Evolutionary conservation across 2,329 filamentous ascomycete genomes (phyloP), one percentile per base, ranked within the genome.

Genomic region (Lasiodiplodia sp.): DNA sequence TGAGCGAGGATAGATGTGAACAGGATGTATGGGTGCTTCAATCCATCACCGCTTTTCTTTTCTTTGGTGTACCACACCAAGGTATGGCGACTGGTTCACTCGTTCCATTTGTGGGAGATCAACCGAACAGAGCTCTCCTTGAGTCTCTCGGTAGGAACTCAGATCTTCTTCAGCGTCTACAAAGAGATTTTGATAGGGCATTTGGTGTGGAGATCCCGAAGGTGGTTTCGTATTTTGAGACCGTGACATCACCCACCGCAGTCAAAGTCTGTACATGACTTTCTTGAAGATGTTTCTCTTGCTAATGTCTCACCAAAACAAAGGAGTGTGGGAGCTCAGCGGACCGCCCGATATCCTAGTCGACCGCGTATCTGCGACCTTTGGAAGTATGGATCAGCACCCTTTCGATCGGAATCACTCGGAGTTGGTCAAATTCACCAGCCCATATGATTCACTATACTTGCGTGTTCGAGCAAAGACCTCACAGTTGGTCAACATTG

Each of bases 51-150:
- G 49, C n/a, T 1, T 28, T 66, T 34, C 2, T 66, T 11, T 66
- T 66, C 25, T 66, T 66, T 31, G 63, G 63, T n/a, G 52, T 28
- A 2, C 63, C 63, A 6, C 51, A 66, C 34, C 23, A 55, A 11
- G 64, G 64, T 7, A 51, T 57, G 64, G 52, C 37, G 3, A 38
- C 21, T 8, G 1, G 23, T 31, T 56, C 63, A 21, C 21, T 53
- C 1, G 38, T 66, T 4, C 63, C 63, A 4, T 37, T 66, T 34
- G 14, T 66, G 4, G 7, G n/a, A 21, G 63, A 52, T 16, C 49
- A 56, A 21, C 34, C 63, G 1, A 66, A 66, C 4, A 21, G 63
- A 34, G 63, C 31, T 18, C 31, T 66, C n/a, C 18, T 40, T 31
- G 51, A 37, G 14, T 44, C 51, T 10, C 34, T 66, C 8, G 25